Evolutionary conservation across 2,329 filamentous ascomycete species (phyloP).

Genomic region (Claviceps cyperi): DNA sequence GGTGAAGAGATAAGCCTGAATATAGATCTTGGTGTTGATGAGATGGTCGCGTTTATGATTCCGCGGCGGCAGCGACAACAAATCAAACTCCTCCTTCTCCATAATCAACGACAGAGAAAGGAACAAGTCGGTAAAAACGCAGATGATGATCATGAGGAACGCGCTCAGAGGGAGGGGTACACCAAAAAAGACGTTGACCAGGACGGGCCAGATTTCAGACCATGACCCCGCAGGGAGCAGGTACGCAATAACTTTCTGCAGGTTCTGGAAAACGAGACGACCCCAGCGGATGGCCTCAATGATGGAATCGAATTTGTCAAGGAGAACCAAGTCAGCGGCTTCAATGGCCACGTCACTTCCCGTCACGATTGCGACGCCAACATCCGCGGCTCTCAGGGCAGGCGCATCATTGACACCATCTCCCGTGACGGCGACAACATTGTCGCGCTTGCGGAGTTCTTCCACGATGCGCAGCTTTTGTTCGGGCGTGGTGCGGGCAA

Average conservation of each 20-base stretch:
- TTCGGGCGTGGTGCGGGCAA: conserved; percentile 53
- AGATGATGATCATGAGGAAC: conserved; percentile 45
- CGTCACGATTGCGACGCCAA: conserved; percentile 52
- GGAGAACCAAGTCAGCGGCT: conserved; percentile 50
- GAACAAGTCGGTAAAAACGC: conserved; percentile 40
- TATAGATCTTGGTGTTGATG: conserved; percentile 36
- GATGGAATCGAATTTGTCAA: conserved; percentile 58
- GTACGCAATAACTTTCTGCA: conserved; percentile 28
- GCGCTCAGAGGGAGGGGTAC: conserved; percentile 34
- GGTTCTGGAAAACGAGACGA: conserved; percentile 26
- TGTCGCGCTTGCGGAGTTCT: conserved; percentile 43
- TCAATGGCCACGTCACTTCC: conserved; percentile 51
- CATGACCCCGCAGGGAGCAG: conserved; percentile 37
- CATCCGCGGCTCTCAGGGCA: conserved; percentile 49
- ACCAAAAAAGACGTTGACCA: conserved; percentile 41
- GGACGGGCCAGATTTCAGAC: conserved; percentile 43
- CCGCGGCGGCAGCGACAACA: conserved; percentile 34
- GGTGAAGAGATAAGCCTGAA: conserved; percentile 36
- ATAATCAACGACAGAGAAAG: conserved; percentile 36
- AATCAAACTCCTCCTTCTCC: conserved; percentile 40
- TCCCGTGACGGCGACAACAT: conserved; percentile 57
- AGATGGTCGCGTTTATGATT: conserved; percentile 35
- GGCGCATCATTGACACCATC: conserved; percentile 57
- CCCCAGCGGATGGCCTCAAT: conserved; percentile 44
- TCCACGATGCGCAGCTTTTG: conserved; percentile 62